Conservation (phyloP, 768 basidiomycete species). For the Pisolithus marmoratus region DNA sequence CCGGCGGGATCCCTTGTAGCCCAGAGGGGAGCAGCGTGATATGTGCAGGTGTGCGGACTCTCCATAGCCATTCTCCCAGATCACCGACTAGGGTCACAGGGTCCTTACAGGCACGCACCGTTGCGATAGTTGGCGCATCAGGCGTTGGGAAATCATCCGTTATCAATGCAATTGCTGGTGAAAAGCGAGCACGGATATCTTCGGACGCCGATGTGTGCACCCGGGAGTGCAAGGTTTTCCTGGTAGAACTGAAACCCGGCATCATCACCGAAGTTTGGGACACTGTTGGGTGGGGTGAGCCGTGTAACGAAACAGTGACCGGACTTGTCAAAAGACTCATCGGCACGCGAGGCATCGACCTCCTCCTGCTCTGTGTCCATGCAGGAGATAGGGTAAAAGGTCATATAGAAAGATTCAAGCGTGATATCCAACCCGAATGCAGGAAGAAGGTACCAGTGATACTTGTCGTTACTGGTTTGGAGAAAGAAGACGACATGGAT, state of each 20-base stretch:
- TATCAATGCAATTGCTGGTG: constrained; percentile 1
- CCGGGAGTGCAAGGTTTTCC: not conserved
- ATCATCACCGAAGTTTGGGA: not conserved
- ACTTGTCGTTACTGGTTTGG: constrained; percentile 13
- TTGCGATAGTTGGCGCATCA: not conserved
- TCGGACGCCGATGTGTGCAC: not conserved
- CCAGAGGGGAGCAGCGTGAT: too few species aligned
- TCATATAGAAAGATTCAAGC: not conserved
- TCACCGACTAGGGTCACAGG: not conserved
- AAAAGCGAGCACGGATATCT: not conserved
- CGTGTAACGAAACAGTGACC: not conserved
- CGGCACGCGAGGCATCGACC: not conserved
- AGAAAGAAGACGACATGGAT: constrained; percentile 16
- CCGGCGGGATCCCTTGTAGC: too few species aligned
- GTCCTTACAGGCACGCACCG: not conserved
- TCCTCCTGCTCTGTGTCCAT: not conserved
- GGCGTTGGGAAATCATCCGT: constrained; percentile 2
- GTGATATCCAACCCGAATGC: too few species aligned
- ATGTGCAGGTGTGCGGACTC: too few species aligned
- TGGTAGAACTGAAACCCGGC: not conserved
- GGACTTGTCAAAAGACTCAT: not conserved
- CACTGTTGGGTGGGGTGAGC: not conserved
- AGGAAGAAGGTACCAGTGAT: constrained; percentile 3
- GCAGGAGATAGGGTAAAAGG: not conserved
- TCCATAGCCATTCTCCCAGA: not conserved